These are phyloP conservation scores for Sophora flavescens DNA, from an alignment of 306 rosid species.

Conservation along the genomic window DNA sequence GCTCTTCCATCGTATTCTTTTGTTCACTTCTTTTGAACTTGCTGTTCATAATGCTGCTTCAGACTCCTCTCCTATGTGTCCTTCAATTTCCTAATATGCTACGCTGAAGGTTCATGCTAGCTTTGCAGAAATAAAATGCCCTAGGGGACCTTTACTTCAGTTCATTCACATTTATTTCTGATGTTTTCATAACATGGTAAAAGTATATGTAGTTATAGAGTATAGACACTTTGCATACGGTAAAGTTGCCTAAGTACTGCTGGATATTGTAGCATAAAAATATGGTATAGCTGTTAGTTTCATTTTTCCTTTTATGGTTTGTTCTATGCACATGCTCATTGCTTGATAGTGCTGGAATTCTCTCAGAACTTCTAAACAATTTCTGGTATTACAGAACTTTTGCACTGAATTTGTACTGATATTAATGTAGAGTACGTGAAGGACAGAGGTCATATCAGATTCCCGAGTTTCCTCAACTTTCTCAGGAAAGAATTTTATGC, in stretches of 20 bases:
- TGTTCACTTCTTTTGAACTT: slow-evolving; percentile 29
- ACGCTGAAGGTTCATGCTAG: slow-evolving; percentile 15
- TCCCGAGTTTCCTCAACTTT: slow-evolving; percentile 67
- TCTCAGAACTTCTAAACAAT: slow-evolving; percentile 24
- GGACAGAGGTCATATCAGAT: slow-evolving; percentile 74
- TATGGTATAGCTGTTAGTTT: slow-evolving; percentile 17
- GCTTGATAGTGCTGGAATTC: slow-evolving; percentile 28
- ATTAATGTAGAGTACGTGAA: slow-evolving; percentile 76
- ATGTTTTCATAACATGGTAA: slow-evolving; percentile 20
- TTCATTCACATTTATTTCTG: slow-evolving; percentile 31
- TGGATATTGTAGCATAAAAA: slow-evolving; percentile 19
- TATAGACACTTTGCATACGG: background rate
- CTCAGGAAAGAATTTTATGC: slow-evolving; percentile 78
- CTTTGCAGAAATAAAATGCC: slow-evolving; percentile 20
- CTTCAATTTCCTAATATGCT: slow-evolving; percentile 8
- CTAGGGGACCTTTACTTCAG: background rate
- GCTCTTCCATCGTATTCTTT: slow-evolving; percentile 26
- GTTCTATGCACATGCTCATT: slow-evolving; percentile 36
- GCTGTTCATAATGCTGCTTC: slow-evolving; percentile 25
- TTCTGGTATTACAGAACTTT: slow-evolving; percentile 17
- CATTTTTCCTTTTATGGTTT: slow-evolving; percentile 30
- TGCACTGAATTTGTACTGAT: slow-evolving; percentile 48
- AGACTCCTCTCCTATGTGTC: slow-evolving; percentile 16
- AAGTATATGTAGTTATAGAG: background rate
- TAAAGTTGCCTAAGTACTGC: slow-evolving; percentile 22